phyloP scores from a whole-genome alignment of 164 flowering plant genomes.

The Magnolia kwangsiensis region DNA sequence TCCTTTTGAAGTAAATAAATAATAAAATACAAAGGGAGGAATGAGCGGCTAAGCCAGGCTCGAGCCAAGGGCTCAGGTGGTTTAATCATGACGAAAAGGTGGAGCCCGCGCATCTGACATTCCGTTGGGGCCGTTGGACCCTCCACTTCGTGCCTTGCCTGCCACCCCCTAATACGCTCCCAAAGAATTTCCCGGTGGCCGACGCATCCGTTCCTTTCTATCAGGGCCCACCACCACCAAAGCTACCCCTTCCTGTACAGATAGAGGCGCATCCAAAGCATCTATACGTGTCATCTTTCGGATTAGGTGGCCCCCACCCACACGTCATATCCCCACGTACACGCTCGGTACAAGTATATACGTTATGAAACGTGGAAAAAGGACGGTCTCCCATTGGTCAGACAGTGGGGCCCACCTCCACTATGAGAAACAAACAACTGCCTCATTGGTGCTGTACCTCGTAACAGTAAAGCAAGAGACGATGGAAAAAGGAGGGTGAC shows the following conservation, averaged over 20 bases:
- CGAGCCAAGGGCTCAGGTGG: conserved; percentile 11
- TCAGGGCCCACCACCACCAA: neutral
- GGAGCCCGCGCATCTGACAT: conserved; percentile 9
- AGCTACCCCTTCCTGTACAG: neutral
- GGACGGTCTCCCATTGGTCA: no score
- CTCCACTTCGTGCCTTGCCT: conserved; percentile 13
- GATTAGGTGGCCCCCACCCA: neutral
- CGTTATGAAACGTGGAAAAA: neutral
- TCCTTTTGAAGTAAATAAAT: no score
- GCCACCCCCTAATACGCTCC: neutral
- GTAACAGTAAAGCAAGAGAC: no score
- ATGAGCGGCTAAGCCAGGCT: neutral
- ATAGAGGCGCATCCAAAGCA: neutral
- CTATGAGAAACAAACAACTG: neutral
- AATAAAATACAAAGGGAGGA: neutral
- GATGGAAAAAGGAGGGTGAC: no score
- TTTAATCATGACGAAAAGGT: conserved; percentile 5
- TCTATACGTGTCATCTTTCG: neutral
- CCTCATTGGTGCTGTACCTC: neutral
- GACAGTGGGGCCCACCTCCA: no score
- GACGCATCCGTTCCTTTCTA: neutral
- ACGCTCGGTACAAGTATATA: neutral
- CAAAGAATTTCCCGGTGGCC: neutral
- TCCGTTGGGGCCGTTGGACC: conserved; percentile 4
- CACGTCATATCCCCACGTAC: neutral